Evolutionary conservation across 1,284 basidiomycete genomes (phyloP), one percentile per base, ranked within the genome.

Genomic region (Trametes pubescens): DNA sequence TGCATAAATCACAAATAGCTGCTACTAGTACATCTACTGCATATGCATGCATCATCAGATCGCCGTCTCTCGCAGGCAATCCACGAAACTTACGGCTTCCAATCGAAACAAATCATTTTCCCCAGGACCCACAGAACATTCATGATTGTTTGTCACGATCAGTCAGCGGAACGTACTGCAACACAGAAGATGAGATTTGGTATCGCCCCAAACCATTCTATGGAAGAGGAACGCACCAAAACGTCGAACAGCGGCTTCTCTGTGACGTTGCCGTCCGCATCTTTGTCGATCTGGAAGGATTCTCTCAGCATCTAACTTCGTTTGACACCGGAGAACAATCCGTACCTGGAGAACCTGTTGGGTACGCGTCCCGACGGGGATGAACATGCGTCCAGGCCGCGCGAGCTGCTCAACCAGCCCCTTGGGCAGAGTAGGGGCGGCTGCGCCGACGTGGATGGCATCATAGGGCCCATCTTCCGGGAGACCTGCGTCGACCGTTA

Each of bases 371-470:
- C 95, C 95, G 8, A 99, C 91, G 1, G 96, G 96, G 57, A 98
- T 93, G 78, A 98, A 97, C 91, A 98, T 94, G 55, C 94, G 82
- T 2, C 97, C 97, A 0, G 95, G 95, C 1, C 78, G 77, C 14
- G 91, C 92, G 4, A 99, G 88, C 76, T 97, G 92, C 14, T 94
- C 86, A 29, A 99, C 75, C 0, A 99, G 84, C 0, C 84, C 75
- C 38, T 86, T 75, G 0, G 96, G 95, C n/a, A 95, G 78, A 0
- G 74, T 82, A 0, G 93, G 91, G 0, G 96, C 90, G 0, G 96
- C 96, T 0, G 97, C 97, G 5, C 97, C 97, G 22, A 99, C 97
- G 72, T 99, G 97, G 52, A 99, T 99, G 0, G 88, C 92, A 68
- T 94, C 86, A 75, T 91, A 98, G 0, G 94, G 94, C 0, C 87